Conservation (phyloP, 176 grass and related monocot species). For the Poa pratensis region DNA sequence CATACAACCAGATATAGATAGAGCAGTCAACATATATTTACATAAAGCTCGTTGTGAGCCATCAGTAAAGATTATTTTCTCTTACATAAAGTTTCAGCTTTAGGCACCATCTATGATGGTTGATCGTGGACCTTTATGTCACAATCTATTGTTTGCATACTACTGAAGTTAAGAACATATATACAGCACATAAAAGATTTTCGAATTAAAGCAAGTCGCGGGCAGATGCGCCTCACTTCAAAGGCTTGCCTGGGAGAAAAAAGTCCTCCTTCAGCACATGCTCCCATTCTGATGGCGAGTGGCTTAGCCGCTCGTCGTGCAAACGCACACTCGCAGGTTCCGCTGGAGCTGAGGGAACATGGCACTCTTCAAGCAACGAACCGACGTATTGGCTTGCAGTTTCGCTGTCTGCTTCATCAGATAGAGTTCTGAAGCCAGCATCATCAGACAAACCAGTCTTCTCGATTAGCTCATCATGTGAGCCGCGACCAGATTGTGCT, state of each 20-base stretch:
- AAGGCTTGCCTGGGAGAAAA: conserved; percentile 32
- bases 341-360: not conserved
- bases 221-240: conserved; percentile 12
- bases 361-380: conserved; percentile 4
- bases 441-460: not conserved
- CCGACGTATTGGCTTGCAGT: not conserved
- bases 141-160: not conserved
- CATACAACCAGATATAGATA: not conserved
- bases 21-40: not conserved
- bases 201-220: not conserved
- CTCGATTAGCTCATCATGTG: not conserved
- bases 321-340: not conserved
- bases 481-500: not conserved
- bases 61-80: not conserved
- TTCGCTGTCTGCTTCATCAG: conserved; percentile 30
- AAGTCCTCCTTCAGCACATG: conserved; percentile 60
- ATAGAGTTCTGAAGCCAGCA: not conserved
- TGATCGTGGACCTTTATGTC: not conserved
- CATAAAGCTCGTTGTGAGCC: not conserved
- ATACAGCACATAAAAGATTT: conserved; percentile 21
- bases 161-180: conserved; percentile 12
- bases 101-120: too few relatives aligned
- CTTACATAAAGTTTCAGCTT: not conserved
- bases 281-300: conserved; percentile 51
- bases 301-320: conserved; percentile 11